Percentiles rank a stretch among this genome's conserved stretches.
These are phyloP conservation scores for Leptomonas pyrrhocoris DNA, from an alignment of 208 protist genomes.

Conservation along the genomic window DNA sequence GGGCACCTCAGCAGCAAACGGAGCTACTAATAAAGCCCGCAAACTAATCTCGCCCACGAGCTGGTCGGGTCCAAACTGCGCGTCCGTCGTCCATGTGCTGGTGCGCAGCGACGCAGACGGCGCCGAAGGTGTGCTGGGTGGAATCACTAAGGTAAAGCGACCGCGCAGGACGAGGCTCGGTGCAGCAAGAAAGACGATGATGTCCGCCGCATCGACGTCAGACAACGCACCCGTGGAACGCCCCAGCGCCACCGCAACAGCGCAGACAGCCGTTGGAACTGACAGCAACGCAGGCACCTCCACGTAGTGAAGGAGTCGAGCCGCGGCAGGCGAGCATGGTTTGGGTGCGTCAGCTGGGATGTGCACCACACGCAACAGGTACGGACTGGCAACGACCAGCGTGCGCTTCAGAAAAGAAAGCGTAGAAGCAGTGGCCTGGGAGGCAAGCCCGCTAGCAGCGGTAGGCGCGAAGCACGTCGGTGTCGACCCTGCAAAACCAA, in stretches of 20 bases:
- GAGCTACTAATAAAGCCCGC: slow-evolving; percentile 19
- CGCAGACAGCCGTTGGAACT: slow-evolving; percentile 49
- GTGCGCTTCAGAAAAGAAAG: slow-evolving; percentile 14
- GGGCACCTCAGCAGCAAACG: slow-evolving; percentile 8
- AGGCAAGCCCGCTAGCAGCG: slow-evolving; percentile 9
- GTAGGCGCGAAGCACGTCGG: slow-evolving; percentile 19
- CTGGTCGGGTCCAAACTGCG: slow-evolving; percentile 12
- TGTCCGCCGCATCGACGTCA: slow-evolving; percentile 4
- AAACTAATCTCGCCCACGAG: slow-evolving; percentile 25
- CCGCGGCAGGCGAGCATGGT: not conserved
- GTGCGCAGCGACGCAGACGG: not conserved
- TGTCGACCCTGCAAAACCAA: slow-evolving; percentile 24
- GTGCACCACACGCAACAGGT: slow-evolving; percentile 49
- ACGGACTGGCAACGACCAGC: slow-evolving; percentile 60
- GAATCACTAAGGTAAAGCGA: slow-evolving; percentile 11
- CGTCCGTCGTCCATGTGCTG: slow-evolving; percentile 7
- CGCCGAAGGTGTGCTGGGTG: not conserved
- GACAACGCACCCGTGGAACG: not conserved
- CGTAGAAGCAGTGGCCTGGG: not conserved
- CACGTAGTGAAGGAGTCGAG: slow-evolving; percentile 45
- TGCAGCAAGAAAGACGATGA: slow-evolving; percentile 24
- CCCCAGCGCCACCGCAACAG: slow-evolving; percentile 12
- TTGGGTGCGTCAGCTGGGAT: slow-evolving; percentile 3
- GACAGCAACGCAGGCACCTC: slow-evolving; percentile 45
- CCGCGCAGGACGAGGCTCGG: slow-evolving; percentile 22